phyloP scores from a whole-genome alignment of 345 rosid genomes.

The Eucalyptus curtisii region DNA sequence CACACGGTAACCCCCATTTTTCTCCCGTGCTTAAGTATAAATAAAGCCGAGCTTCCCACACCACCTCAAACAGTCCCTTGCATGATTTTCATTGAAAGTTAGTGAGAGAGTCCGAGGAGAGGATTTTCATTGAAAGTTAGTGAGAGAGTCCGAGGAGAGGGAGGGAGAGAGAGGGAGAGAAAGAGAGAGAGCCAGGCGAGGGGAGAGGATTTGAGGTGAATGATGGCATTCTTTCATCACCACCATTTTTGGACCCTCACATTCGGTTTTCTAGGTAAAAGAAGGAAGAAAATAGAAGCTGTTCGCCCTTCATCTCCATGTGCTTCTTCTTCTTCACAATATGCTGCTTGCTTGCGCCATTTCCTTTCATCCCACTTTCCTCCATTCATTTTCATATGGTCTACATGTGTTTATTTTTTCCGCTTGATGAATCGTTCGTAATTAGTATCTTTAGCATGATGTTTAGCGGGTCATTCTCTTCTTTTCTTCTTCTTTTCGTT shows the following conservation, averaged over 20 bases:
- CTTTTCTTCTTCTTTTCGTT: neutral
- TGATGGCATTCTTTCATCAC: slow-evolving; percentile 11
- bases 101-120: no score
- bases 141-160: no score
- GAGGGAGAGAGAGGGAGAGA: neutral
- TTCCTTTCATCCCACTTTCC: neutral
- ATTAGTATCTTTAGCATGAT: neutral
- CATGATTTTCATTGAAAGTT: neutral
- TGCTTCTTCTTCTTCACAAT: neutral
- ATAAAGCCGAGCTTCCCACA: neutral
- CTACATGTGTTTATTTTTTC: neutral
- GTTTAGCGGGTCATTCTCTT: neutral
- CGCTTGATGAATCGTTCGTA: no score
- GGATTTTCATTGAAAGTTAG: neutral
- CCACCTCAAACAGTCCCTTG: no score
- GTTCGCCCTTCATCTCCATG: neutral
- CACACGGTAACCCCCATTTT: no score
- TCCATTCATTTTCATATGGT: neutral
- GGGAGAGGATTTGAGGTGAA: neutral
- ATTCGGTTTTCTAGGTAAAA: slow-evolving; percentile 68
- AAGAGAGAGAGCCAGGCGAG: no score
- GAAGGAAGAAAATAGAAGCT: neutral
- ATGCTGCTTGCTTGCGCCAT: neutral
- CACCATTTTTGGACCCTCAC: neutral
- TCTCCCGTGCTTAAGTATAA: neutral